Evolutionary conservation across 1,284 basidiomycete genomes (phyloP), one percentile per base, ranked within the genome.

Genomic region (Agaricales sp.): DNA sequence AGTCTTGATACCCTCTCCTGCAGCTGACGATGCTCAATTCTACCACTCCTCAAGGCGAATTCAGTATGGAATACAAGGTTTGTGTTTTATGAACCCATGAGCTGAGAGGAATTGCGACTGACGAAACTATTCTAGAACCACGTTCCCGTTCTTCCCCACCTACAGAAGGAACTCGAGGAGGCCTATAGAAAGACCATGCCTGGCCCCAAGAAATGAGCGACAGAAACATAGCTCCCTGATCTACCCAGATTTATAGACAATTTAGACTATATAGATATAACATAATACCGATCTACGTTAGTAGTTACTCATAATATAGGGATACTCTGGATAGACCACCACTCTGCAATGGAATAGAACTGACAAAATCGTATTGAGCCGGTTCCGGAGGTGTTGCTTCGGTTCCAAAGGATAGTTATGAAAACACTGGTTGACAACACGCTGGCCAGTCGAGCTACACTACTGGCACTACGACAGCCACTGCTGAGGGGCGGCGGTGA

Each of bases 51-150:
- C 21, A 51, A 75, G 74, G 82, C 53, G 90, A 93, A 68, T 95
- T 94, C 63, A 90, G 87, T 55, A 97, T 97, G 93, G 92, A 95
- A 66, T 96, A 95, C 68, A 91, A 90, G 75, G 87, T 85, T 55
- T 47, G 70, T 61, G 50, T 1, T 26, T 18, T 25, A 43, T 47
- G 46, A 18, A 24, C n/a, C 30, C n/a, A n/a, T n/a, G n/a, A n/a
- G n/a, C n/a, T n/a, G n/a, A n/a, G n/a, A n/a, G n/a, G 22, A 43
- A 35, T 47, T 30, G 19, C 30, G n/a, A n/a, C 46, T 16, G 23
- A 6, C 11, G 4, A 45, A 6, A 35, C 45, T 48, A 45, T 45
- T 50, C 4, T 54, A 87, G 81, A 77, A 67, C 26, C 90, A 97
- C 62, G 70, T 79, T 63, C 88, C 92, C 12, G 93, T 96, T n/a